Evolutionary conservation across 148 eudicot species (phyloP).

Genomic region (Amaranthus cruentus): DNA sequence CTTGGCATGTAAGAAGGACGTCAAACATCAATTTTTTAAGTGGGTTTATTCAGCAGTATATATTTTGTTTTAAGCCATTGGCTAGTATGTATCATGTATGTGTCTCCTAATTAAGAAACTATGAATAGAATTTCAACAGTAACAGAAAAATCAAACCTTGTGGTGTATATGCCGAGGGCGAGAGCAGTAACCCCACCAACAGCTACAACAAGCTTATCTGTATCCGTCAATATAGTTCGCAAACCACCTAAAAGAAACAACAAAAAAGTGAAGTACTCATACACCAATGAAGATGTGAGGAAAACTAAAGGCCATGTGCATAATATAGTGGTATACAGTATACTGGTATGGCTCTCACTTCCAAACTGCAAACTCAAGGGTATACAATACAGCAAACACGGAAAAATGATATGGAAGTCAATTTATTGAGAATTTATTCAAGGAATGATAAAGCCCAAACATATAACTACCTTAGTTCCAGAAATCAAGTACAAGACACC

Average conservation of each 20-base stretch:
- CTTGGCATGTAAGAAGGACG: too few relatives aligned
- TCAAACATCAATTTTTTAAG: too few relatives aligned
- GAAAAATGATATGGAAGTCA: neutral
- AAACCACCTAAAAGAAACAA: constrained; percentile 59
- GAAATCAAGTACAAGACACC: neutral
- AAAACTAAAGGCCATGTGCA: too few relatives aligned
- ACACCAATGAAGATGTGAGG: neutral
- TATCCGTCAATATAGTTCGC: constrained; percentile 87
- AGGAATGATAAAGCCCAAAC: neutral
- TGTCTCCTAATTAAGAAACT: neutral
- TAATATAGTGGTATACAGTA: too few relatives aligned
- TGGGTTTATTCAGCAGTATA: too few relatives aligned
- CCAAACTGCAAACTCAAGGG: neutral
- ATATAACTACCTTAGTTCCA: neutral
- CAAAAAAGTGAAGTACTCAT: neutral
- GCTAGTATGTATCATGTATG: neutral
- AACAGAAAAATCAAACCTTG: constrained; percentile 49
- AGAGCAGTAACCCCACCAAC: constrained; percentile 96
- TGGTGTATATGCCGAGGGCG: constrained; percentile 95
- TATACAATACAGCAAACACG: neutral
- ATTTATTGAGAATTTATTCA: neutral
- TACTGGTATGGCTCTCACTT: too few relatives aligned
- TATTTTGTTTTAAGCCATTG: too few relatives aligned
- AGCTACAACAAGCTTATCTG: constrained; percentile 87
- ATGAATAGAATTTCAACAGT: neutral